Evolutionary conservation across 2,329 filamentous ascomycete genomes (phyloP), one percentile per base, ranked within the genome.

Genomic region (Colletotrichum coccodes): DNA sequence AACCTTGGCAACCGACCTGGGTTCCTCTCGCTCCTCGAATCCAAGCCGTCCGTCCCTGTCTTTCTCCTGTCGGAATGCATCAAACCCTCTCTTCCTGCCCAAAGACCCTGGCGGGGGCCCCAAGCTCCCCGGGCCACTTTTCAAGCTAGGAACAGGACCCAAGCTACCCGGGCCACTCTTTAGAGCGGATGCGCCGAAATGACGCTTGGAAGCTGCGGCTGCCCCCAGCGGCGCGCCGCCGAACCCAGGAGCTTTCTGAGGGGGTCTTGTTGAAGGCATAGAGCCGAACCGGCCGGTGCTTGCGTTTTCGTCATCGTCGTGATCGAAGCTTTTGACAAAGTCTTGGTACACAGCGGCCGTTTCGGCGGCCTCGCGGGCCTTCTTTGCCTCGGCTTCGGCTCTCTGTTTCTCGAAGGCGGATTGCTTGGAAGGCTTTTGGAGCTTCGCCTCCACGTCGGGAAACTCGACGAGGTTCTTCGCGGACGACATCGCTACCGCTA

Each of bases 321-420:
- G 84, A 50, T 90, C 90, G 74, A 93, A 93, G 63, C 87, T 94
- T 80, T 95, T 95, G 64, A 96, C 89, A 73, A 97, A 97, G 72
- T 95, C 94, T 73, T 94, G 90, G 79, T 95, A 93, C 1, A 94
- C 94, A 28, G 94, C 94, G 26, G 92, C 93, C 7, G 93, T 97
- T 81, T 97, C 95, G 72, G 92, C 94, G 75, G 92, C 92, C 79
- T 97, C 95, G 73, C 94, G 89, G 73, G 89, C 87, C 68, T 93
- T 91, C 82, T 97, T 97, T 28, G 94, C 94, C 83, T 97, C 94
- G 64, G 93, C 93, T 78, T 97, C 94, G 68, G 93, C 93, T 79
- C 93, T 94, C 79, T 97, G 93, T 74, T 91, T 91, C 82, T 97
- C 95, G 78, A 97, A 97, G 30, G 92, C 87, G 23, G 94, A 97